Base-by-base conservation (phyloP, 305 asterid genomes). In the Fraxinus dipetala region DNA sequence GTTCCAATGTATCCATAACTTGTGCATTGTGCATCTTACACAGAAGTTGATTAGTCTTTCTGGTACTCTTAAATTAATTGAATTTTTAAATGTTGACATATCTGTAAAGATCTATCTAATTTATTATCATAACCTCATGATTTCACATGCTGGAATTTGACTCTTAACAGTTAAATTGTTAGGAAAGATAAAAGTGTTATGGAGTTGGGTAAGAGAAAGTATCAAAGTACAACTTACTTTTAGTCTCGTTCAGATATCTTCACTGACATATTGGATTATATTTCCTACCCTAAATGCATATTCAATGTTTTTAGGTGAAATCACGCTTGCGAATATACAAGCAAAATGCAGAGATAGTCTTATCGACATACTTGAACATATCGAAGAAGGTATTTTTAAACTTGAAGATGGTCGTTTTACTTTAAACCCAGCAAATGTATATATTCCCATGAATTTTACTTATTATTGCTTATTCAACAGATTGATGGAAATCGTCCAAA, bases 401-500 rank as follows among this genome's bases (percentile, higher is more conserved):
- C 75, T 77, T 75, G 63, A 51, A 84, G 78, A 35, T 76, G 18
- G 18, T 56, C 59, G 72, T 74, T 74, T 63, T 18, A 34, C 69
- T 77, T 85, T 78, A 20, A 54, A 51, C 51, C 34, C 67, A 38
- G 77, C 78, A 77, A 18, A 72, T 81, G 43, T 65, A 43, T 48
- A 79, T 78, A 72, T 83, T 80, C 31, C 31, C 51, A 65, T 81
- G 79, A 78, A 76, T 80, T 78, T 7, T 20, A 30, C 16, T 82
- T 80, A 75, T 69, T 82, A 28, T 70, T 70, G 51, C 35, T 79
- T 80, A 74, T 67, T 85, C 28, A 74, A 83, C 90, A 95, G 99
- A 84, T 95, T 82, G 91, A 95, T 88, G 98, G 99, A 84, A 93
- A 91, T 86, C 91, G 90, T 72, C 84, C 91, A 30, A 93, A 92